These are phyloP conservation scores for Eremothecium sinecaudum DNA, from an alignment of 1,139 yeast species.

Conservation along the genomic window DNA sequence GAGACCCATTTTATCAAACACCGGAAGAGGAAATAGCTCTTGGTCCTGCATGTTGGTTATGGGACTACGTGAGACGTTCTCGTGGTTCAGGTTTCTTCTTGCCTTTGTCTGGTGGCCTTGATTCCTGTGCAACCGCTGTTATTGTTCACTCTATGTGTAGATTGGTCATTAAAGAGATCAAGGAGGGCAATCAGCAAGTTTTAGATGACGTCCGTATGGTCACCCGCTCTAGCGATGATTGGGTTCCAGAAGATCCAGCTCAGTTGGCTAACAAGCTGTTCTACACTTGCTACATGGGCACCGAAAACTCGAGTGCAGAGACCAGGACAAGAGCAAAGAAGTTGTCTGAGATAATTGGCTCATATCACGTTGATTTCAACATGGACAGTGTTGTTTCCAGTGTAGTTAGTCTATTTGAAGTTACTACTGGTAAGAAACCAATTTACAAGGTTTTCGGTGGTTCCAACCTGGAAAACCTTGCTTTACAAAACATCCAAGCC, in stretches of 20 bases:
- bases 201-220: constrained; percentile 61
- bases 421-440: constrained; percentile 85
- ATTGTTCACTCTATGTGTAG: constrained; percentile 93
- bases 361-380: constrained; percentile 83
- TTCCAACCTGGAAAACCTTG: constrained; percentile 78
- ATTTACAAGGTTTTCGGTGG: constrained; percentile 91
- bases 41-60: constrained; percentile 98
- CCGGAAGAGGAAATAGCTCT: constrained; percentile 95
- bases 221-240: constrained; percentile 43
- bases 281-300: constrained; percentile 93
- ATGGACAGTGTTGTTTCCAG: constrained; percentile 79
- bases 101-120: constrained; percentile 95
- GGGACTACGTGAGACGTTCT: constrained; percentile 94
- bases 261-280: constrained; percentile 70
- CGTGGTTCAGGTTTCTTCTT: constrained; percentile 83
- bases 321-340: constrained; percentile 79
- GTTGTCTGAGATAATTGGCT: constrained; percentile 66
- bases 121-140: constrained; percentile 93
- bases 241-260: constrained; percentile 63
- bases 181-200: constrained; percentile 63
- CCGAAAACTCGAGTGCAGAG: constrained; percentile 79
- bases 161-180: constrained; percentile 58
- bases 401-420: constrained; percentile 65
- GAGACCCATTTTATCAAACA: constrained; percentile 50
- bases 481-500: constrained; percentile 93